Evolutionary conservation across 305 asterid species (phyloP).

Genomic region (Solanum chacoense): DNA sequence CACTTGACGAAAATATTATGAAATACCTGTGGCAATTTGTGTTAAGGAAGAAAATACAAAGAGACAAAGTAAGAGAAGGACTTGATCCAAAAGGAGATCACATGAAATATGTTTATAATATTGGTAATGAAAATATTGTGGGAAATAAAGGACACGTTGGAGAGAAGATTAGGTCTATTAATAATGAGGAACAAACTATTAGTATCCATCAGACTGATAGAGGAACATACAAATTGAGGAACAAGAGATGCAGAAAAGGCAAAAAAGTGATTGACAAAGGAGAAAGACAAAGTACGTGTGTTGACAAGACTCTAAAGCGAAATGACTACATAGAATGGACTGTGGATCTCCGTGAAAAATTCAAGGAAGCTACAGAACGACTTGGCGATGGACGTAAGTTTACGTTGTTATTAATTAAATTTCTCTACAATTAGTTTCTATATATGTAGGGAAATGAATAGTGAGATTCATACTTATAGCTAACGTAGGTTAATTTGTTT

Average conservation of each 20-base stretch:
- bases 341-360: conserved; percentile 37
- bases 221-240: neutral
- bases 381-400: conserved; percentile 25
- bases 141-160: neutral
- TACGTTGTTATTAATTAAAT: neutral
- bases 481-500: neutral
- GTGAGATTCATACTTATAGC: neutral
- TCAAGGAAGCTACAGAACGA: conserved; percentile 22
- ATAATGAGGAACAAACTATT: neutral
- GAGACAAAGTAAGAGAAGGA: neutral
- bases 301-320: neutral
- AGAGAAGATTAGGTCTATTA: neutral
- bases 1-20: neutral
- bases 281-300: neutral
- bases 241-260: neutral
- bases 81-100: neutral
- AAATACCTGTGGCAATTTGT: neutral
- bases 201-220: neutral
- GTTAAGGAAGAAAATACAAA: neutral
- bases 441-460: neutral
- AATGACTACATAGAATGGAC: conserved; percentile 31
- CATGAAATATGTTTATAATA: neutral
- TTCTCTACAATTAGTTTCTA: neutral
- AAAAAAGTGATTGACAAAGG: neutral
- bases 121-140: neutral